Conservation (phyloP, 129 eudicot species). For the Deinandra increscens region DNA sequence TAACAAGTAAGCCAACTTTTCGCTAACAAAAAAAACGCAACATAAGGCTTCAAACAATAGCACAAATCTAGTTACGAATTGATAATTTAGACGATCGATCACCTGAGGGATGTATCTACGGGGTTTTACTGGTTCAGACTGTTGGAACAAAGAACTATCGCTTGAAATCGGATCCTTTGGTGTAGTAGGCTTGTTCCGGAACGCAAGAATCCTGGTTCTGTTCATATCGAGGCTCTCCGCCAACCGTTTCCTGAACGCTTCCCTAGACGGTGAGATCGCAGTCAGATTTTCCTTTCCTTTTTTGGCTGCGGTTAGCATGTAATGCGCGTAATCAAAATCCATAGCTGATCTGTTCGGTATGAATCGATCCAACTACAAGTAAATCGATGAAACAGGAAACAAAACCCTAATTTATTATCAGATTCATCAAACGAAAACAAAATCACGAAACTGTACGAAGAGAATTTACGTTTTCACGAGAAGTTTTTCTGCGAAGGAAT, state of each 20-base stretch:
- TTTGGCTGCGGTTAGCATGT: conserved; percentile 63
- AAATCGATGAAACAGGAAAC: neutral
- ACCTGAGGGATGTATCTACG: conserved; percentile 86
- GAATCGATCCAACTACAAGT: conserved; percentile 65
- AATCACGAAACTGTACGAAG: neutral
- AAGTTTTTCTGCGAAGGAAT: neutral
- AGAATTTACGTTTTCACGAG: neutral
- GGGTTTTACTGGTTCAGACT: conserved; percentile 48
- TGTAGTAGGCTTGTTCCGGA: conserved; percentile 81
- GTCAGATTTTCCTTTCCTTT: conserved; percentile 67
- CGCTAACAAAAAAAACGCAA: neutral
- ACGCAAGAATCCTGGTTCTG: conserved; percentile 72
- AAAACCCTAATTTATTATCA: neutral
- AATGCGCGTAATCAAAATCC: conserved; percentile 72
- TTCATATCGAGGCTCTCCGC: conserved; percentile 77
- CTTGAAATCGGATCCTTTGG: conserved; percentile 41
- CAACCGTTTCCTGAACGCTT: conserved; percentile 70
- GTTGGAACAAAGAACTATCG: conserved; percentile 42
- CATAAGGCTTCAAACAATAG: neutral
- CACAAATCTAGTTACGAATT: neutral
- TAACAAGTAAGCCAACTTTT: too few species aligned
- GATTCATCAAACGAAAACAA: neutral
- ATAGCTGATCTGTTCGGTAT: conserved; percentile 82
- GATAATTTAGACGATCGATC: neutral
- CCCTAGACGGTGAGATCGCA: conserved; percentile 58